phyloP scores from a whole-genome alignment of 768 basidiomycete species.

The Mycena vitilis region DNA sequence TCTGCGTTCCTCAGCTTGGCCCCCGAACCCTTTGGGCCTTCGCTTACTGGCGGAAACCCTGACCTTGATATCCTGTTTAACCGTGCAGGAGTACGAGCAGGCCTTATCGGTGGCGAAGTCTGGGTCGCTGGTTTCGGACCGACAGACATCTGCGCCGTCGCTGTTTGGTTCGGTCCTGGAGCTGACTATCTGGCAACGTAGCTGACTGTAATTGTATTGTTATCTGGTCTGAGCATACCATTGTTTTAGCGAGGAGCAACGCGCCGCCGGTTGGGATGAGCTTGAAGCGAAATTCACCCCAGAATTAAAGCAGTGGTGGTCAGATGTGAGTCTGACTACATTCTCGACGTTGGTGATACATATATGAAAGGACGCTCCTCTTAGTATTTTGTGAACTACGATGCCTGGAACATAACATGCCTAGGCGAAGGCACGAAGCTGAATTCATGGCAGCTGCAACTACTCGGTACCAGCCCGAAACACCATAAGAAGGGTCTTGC shows the following conservation, averaged over 20 bases:
- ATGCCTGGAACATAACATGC: conserved; percentile 9
- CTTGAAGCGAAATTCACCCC: conserved; percentile 19
- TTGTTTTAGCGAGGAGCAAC: conserved; percentile 31
- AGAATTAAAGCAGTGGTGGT: conserved; percentile 28
- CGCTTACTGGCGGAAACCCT: no score
- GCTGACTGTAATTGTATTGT: background rate
- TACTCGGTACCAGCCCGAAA: conserved; percentile 30
- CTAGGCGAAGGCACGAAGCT: conserved; percentile 24
- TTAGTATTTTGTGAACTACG: conserved; percentile 1
- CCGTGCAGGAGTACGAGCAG: conserved; percentile 20
- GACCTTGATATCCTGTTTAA: background rate
- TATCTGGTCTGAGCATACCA: background rate
- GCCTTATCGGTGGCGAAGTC: conserved; percentile 25
- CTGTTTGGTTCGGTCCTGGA: conserved; percentile 35
- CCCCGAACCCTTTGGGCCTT: no score
- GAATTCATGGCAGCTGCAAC: conserved; percentile 30
- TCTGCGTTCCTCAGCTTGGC: conserved; percentile 6
- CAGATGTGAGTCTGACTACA: conserved; percentile 12
- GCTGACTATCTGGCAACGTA: conserved; percentile 30
- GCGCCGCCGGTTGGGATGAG: conserved; percentile 28
- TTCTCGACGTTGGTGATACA: no score
- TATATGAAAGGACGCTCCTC: conserved; percentile 7
- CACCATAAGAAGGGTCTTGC: conserved; percentile 32
- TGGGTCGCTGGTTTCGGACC: conserved; percentile 31
- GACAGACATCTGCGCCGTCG: conserved; percentile 32